A percentile compares a stretch with the other conserved stretches of the same genome.
These are phyloP conservation scores for Solanum dulcamara DNA, from an alignment of 257 asterid genomes.

Conservation along the genomic window DNA sequence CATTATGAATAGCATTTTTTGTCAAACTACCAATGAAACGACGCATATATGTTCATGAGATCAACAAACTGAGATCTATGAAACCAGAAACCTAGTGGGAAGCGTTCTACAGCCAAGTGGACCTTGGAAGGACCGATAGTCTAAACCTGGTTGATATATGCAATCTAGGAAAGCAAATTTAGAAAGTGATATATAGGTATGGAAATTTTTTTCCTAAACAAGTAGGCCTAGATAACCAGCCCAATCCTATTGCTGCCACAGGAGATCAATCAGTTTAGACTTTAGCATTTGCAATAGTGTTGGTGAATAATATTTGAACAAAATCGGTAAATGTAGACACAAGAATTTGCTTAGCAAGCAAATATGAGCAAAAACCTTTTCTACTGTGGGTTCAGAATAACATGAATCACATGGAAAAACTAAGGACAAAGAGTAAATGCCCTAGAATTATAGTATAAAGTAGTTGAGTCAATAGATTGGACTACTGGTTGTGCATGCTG, in stretches of 20 bases:
- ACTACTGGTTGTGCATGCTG: not conserved
- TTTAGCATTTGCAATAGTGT: not conserved
- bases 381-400: not conserved
- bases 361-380: not conserved
- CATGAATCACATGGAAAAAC: not conserved
- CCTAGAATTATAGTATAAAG: not conserved
- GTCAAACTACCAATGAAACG: not conserved
- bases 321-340: not conserved
- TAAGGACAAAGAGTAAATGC: not conserved
- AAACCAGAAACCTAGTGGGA: not conserved
- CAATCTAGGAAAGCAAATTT: not conserved
- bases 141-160: not conserved
- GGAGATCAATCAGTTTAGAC: not conserved
- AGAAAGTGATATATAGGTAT: not conserved
- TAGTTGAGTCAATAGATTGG: not conserved
- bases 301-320: not conserved
- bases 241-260: not conserved
- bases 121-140: not conserved
- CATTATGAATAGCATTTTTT: not conserved
- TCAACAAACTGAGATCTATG: not conserved
- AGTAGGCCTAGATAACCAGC: not conserved
- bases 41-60: not conserved
- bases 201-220: not conserved
- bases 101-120: not conserved
- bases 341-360: no score